These are phyloP conservation scores for Haberlea rhodopensis DNA, from an alignment of 257 asterid species.

Conservation along the genomic window DNA sequence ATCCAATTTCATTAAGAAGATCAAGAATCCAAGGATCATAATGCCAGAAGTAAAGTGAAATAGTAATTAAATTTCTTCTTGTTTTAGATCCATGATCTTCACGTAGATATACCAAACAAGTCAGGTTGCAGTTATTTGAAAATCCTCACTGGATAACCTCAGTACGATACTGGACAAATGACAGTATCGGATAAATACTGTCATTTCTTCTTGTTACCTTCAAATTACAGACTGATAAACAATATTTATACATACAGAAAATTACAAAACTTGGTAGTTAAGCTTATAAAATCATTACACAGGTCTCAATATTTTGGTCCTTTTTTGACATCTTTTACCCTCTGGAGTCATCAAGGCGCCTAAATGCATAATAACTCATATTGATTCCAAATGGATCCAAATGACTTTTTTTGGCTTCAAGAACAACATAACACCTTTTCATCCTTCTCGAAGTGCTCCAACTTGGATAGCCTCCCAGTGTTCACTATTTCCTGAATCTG, in stretches of 20 bases:
- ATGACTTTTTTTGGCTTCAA: slow-evolving; percentile 8
- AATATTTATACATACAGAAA: neutral
- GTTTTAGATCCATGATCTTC: slow-evolving; percentile 5
- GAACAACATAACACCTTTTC: slow-evolving; percentile 64
- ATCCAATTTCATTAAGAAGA: slow-evolving; percentile 7
- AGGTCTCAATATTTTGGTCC: neutral
- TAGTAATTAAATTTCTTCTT: neutral
- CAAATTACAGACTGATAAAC: slow-evolving; percentile 12
- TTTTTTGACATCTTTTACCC: neutral
- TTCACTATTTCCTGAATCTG: slow-evolving; percentile 97
- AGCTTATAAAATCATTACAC: slow-evolving; percentile 5
- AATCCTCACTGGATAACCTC: slow-evolving; percentile 8
- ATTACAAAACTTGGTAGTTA: neutral
- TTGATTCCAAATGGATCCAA: neutral
- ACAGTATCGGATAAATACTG: slow-evolving; percentile 4
- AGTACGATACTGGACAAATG: too few relatives aligned
- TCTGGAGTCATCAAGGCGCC: neutral
- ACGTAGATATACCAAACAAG: neutral
- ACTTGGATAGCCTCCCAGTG: slow-evolving; percentile 86
- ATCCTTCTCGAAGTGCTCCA: slow-evolving; percentile 90
- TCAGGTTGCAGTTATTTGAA: too few relatives aligned
- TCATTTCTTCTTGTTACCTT: neutral
- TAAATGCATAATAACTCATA: neutral
- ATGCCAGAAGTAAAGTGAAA: slow-evolving; percentile 13
- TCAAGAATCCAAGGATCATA: slow-evolving; percentile 8